A percentile compares a stretch with the other conserved stretches of the same genome.
Evolutionary conservation across 345 rosid genomes (phyloP).

Genomic region (Eucalyptus virginea): DNA sequence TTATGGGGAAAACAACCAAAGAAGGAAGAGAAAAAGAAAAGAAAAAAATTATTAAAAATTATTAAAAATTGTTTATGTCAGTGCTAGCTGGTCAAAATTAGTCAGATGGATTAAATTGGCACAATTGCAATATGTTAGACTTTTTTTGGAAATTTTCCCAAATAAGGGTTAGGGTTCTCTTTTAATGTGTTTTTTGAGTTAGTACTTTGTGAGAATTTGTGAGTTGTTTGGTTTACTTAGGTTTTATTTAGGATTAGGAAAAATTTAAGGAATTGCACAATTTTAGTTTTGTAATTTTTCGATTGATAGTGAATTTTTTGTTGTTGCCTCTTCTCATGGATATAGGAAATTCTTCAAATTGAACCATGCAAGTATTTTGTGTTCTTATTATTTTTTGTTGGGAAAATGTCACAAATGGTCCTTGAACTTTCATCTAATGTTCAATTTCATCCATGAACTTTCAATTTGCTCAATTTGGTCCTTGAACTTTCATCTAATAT

Average conservation of each 20-base stretch:
- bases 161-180: background rate
- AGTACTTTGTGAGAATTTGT: background rate
- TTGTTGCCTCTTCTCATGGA: background rate
- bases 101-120: too few relatives aligned
- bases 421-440: too few relatives aligned
- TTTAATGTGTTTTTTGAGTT: background rate
- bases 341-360: background rate
- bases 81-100: accelerated
- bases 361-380: background rate
- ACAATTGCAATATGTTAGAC: accelerated
- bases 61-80: accelerated
- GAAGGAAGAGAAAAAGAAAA: too few relatives aligned
- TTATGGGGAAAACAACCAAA: too few relatives aligned
- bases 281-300: background rate
- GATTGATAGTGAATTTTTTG: background rate
- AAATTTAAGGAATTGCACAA: background rate
- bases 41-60: too few relatives aligned
- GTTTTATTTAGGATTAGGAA: background rate
- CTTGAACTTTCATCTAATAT: too few relatives aligned
- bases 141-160: too few relatives aligned
- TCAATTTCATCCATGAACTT: too few relatives aligned
- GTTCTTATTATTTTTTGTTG: background rate
- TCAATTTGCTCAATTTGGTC: too few relatives aligned
- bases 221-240: background rate
- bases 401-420: too few relatives aligned